Evolutionary conservation across 2,329 filamentous ascomycete species (phyloP).

Genomic region (Sporothrix curviconia): DNA sequence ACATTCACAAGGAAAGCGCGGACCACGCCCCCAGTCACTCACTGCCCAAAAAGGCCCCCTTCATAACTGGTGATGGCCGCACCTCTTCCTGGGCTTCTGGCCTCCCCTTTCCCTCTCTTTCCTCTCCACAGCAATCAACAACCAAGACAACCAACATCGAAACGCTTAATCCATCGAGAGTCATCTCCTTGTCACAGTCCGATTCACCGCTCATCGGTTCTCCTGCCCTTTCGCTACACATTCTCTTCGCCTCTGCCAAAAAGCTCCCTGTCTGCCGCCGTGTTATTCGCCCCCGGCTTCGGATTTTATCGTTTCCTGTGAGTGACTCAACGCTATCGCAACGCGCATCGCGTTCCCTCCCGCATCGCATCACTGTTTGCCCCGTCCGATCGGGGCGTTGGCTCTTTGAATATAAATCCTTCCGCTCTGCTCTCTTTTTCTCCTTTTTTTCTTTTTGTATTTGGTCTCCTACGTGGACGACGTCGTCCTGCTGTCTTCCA

Average conservation of each 20-base stretch:
- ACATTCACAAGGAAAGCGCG: constrained; percentile 10
- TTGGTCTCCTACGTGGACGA: background rate
- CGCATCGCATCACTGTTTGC: constrained; percentile 31
- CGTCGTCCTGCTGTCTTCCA: background rate
- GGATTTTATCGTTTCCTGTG: constrained; percentile 27
- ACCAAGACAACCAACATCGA: constrained; percentile 34
- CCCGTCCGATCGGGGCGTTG: constrained; percentile 14
- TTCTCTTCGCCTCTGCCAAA: constrained; percentile 18
- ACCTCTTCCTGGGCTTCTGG: constrained; percentile 25
- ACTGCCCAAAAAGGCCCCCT: constrained; percentile 7
- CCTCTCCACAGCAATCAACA: constrained; percentile 41
- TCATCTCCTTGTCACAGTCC: constrained; percentile 53
- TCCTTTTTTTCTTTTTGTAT: background rate
- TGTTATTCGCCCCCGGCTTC: constrained; percentile 23
- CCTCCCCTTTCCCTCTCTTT: constrained; percentile 30
- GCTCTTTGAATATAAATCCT: background rate
- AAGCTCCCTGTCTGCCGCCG: constrained; percentile 17
- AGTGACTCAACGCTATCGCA: constrained; percentile 26
- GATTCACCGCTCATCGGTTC: constrained; percentile 48
- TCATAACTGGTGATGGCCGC: constrained; percentile 25
- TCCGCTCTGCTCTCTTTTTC: background rate
- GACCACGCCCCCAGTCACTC: constrained; percentile 8
- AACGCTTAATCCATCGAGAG: constrained; percentile 44
- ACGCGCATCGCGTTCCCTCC: constrained; percentile 15
- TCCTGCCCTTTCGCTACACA: constrained; percentile 34